Evolutionary conservation across 2,329 filamentous ascomycete species (phyloP).

Genomic region (Ascochyta viciae-villosae): DNA sequence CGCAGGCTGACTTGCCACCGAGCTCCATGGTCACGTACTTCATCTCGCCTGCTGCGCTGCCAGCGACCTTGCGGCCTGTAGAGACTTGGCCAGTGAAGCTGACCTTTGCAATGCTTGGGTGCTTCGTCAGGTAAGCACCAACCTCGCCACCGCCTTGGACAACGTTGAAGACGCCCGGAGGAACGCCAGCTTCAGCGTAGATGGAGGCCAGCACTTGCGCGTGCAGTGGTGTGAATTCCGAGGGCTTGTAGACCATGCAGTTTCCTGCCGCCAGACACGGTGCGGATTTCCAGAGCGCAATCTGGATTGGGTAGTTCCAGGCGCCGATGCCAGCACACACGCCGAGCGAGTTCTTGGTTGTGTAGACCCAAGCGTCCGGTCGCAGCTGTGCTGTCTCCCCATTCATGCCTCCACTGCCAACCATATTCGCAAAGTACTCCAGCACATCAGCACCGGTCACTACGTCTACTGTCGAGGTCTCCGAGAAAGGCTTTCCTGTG

Average conservation of each 20-base stretch:
- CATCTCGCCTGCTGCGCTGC: slow-evolving; percentile 76
- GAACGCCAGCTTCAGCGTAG: slow-evolving; percentile 79
- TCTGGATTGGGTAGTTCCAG: slow-evolving; percentile 93
- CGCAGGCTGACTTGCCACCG: slow-evolving; percentile 82
- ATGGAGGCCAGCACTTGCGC: slow-evolving; percentile 76
- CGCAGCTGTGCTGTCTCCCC: slow-evolving; percentile 79
- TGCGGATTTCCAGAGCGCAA: slow-evolving; percentile 87
- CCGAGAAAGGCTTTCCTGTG: slow-evolving; percentile 84
- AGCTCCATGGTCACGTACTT: slow-evolving; percentile 94
- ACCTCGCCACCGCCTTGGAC: slow-evolving; percentile 81
- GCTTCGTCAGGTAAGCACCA: slow-evolving; percentile 75
- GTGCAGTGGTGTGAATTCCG: slow-evolving; percentile 86
- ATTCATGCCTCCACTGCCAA: slow-evolving; percentile 79
- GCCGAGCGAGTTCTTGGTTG: slow-evolving; percentile 79
- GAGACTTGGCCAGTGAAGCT: slow-evolving; percentile 88
- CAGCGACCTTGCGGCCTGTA: slow-evolving; percentile 83
- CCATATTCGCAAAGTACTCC: slow-evolving; percentile 83
- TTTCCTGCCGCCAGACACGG: slow-evolving; percentile 86
- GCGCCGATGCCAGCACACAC: slow-evolving; percentile 88
- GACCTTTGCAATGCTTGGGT: slow-evolving; percentile 80
- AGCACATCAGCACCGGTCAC: slow-evolving; percentile 84
- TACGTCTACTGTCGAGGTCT: slow-evolving; percentile 84
- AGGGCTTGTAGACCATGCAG: slow-evolving; percentile 90
- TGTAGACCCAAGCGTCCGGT: slow-evolving; percentile 81
- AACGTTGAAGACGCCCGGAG: slow-evolving; percentile 85